A percentile compares a stretch with the other conserved stretches of the same genome.
Conservation (phyloP, 495 filamentous ascomycete species). For the Bacidia gigantensis region DNA sequence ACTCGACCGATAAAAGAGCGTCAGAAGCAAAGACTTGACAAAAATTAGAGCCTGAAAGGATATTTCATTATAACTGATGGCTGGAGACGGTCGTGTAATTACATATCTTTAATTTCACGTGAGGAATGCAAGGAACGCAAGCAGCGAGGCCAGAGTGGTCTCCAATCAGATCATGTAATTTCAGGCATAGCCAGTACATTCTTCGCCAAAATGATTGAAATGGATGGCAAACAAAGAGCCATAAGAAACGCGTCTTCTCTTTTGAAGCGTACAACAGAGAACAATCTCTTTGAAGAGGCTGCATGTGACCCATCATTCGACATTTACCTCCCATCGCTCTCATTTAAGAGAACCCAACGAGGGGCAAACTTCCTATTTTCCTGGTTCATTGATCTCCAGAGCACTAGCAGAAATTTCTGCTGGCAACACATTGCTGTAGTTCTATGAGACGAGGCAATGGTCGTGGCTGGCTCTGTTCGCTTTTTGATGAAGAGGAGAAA, state of each 20-base stretch:
- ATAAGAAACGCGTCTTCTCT: not conserved
- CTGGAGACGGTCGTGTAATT: slow-evolving; percentile 10
- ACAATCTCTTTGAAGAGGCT: slow-evolving; percentile 1
- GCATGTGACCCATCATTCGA: slow-evolving; percentile 53
- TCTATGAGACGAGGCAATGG: slow-evolving; percentile 38
- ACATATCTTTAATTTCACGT: slow-evolving; percentile 13
- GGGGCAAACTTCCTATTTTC: slow-evolving; percentile 50
- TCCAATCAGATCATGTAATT: not conserved
- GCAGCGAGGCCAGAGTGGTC: slow-evolving; percentile 6
- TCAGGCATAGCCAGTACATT: not conserved
- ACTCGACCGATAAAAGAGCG: slow-evolving; percentile 13
- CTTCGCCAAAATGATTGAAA: not conserved
- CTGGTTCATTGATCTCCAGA: slow-evolving; percentile 46
- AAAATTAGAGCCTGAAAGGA: not conserved
- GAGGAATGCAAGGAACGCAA: slow-evolving; percentile 20
- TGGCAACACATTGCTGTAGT: slow-evolving; percentile 51
- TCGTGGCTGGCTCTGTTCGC: slow-evolving; percentile 52
- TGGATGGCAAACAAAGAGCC: not conserved
- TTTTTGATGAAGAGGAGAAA: slow-evolving; percentile 34
- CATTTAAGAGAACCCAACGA: slow-evolving; percentile 50
- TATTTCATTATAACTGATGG: slow-evolving; percentile 16
- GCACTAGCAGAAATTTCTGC: slow-evolving; percentile 33
- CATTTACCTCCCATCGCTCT: slow-evolving; percentile 52
- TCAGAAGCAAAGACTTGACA: not conserved
- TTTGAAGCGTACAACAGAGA: not conserved